Conservation (phyloP, 192 early-diverging fungal genomes). For the Umbelopsis sp. region DNA sequence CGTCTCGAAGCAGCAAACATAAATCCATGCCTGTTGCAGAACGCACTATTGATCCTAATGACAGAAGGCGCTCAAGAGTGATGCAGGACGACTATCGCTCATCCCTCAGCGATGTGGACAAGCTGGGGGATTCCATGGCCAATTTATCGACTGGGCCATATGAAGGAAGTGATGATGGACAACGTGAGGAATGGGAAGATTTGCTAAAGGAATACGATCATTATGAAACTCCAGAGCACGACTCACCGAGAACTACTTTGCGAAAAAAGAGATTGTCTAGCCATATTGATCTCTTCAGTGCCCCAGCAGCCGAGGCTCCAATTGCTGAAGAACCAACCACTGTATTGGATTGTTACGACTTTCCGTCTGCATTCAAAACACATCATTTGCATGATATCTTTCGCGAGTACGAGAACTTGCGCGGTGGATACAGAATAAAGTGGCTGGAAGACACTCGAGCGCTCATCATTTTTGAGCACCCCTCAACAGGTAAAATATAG, state of each 20-base stretch:
- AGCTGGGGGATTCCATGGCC: conserved; percentile 2
- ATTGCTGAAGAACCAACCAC: conserved; percentile 42
- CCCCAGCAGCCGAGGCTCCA: conserved; percentile 31
- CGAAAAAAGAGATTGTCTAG: conserved; percentile 33
- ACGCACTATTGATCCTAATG: background rate
- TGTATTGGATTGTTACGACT: conserved; percentile 60
- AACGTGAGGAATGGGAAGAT: conserved; percentile 41
- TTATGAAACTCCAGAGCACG: conserved; percentile 13
- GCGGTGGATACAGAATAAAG: conserved; percentile 72
- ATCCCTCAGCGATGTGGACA: background rate
- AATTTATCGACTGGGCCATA: conserved; percentile 7
- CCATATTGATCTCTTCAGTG: conserved; percentile 31
- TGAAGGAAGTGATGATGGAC: conserved; percentile 14
- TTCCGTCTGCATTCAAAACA: conserved; percentile 70
- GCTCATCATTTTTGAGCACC: conserved; percentile 69
- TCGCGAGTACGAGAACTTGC: conserved; percentile 56
- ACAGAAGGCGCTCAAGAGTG: conserved; percentile 1
- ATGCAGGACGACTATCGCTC: background rate
- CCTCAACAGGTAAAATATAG: conserved; percentile 60
- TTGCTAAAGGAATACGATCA: conserved; percentile 40
- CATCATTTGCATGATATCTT: conserved; percentile 72
- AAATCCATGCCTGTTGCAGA: conserved; percentile 11
- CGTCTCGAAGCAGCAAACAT: conserved; percentile 10
- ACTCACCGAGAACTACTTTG: conserved; percentile 12
- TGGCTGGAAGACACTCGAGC: conserved; percentile 75